phyloP scores from a whole-genome alignment of 2,329 filamentous ascomycete species.

The Chalara sp. region DNA sequence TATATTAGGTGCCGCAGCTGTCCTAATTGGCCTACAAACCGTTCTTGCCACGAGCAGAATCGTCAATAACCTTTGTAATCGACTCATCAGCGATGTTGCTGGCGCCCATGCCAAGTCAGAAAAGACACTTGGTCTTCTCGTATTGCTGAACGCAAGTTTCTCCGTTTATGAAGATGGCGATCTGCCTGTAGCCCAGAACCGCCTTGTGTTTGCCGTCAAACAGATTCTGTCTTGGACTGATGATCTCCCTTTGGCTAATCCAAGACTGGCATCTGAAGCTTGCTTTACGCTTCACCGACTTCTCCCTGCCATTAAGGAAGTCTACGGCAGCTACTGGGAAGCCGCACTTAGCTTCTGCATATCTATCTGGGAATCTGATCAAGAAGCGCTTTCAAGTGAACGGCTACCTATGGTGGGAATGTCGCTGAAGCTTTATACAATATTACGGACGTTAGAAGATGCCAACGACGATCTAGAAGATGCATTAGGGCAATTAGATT shows the following conservation, averaged over 20 bases:
- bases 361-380: conserved; percentile 45
- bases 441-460: conserved; percentile 58
- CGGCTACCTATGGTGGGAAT: conserved; percentile 60
- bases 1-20: conserved; percentile 40
- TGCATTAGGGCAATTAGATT: conserved; percentile 55
- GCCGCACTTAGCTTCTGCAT: conserved; percentile 52
- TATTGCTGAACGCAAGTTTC: conserved; percentile 47
- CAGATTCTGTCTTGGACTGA: conserved; percentile 69
- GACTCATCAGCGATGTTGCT: conserved; percentile 53
- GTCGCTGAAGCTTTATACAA: conserved; percentile 63
- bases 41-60: conserved; percentile 37
- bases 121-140: conserved; percentile 41
- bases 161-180: conserved; percentile 44
- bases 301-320: conserved; percentile 67
- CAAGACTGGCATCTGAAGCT: conserved; percentile 41
- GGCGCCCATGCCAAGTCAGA: conserved; percentile 37
- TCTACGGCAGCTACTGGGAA: conserved; percentile 88
- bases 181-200: conserved; percentile 48
- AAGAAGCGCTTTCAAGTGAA: conserved; percentile 34
- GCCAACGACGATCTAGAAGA: conserved; percentile 84
- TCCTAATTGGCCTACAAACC: conserved; percentile 47
- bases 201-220: conserved; percentile 66
- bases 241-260: conserved; percentile 32
- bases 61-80: conserved; percentile 49
- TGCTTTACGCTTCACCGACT: conserved; percentile 53